These are phyloP conservation scores for Serendipita indica DNA, from an alignment of 768 basidiomycete genomes.

Conservation along the genomic window DNA sequence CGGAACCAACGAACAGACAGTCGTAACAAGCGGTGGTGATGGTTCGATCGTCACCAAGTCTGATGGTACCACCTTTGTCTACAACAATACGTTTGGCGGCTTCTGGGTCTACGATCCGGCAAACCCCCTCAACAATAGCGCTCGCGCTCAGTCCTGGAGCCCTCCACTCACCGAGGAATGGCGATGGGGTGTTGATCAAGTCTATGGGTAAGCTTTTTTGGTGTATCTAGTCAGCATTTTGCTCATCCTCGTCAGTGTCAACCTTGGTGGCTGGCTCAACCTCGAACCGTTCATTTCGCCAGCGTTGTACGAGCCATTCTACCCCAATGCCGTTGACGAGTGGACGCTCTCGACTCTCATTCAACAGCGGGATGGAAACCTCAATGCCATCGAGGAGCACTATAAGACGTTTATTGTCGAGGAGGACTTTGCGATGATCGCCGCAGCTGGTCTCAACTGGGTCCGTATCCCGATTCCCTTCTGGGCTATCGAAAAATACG, in stretches of 20 bases:
- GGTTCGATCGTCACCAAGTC: conserved; percentile 49
- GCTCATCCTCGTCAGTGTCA: conserved; percentile 33
- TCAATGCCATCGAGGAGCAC: conserved; percentile 57
- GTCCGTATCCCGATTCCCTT: conserved; percentile 66
- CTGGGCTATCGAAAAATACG: conserved; percentile 72
- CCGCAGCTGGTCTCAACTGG: conserved; percentile 77
- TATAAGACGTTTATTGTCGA: conserved; percentile 79
- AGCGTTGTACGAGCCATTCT: conserved; percentile 40
- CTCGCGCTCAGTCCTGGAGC: conserved; percentile 64
- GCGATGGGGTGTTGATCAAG: conserved; percentile 47
- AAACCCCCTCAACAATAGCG: conserved; percentile 61
- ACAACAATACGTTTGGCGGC: conserved; percentile 64
- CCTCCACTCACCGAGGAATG: conserved; percentile 65
- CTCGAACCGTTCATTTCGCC: conserved; percentile 70
- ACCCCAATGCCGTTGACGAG: conserved; percentile 46
- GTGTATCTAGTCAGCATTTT: neutral
- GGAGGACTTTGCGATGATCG: conserved; percentile 77
- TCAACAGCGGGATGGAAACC: conserved; percentile 39
- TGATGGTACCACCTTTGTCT: conserved; percentile 60
- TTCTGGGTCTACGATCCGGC: conserved; percentile 54
- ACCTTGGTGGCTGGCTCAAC: conserved; percentile 61
- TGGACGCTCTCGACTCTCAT: conserved; percentile 55
- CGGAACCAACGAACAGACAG: conserved; percentile 15
- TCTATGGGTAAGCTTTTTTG: conserved; percentile 38
- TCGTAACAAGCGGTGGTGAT: conserved; percentile 42